Evolutionary conservation across 164 flowering plant genomes (phyloP), one percentile per base, ranked within the genome.

Genomic region (Kingdonia uniflora): DNA sequence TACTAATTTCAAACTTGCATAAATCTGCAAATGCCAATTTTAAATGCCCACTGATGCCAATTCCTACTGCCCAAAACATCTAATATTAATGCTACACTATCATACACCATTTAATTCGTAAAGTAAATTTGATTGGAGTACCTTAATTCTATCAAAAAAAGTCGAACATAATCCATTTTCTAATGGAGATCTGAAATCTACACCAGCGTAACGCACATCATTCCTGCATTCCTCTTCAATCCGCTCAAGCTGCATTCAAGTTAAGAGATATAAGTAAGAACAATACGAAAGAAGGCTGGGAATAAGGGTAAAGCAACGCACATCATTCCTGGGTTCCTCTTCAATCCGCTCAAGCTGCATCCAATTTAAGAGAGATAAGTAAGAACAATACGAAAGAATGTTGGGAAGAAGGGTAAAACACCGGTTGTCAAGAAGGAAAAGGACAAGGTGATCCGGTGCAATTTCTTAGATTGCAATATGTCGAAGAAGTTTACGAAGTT

Each of bases 261-360:
- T 29, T 3, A 29, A 29, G 35, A 3, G 35, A 29, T 3, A 29
- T 4, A 29, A 29, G 8, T 3, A 29, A 29, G n/a, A n/a, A n/a
- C n/a, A n/a, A 29, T 3, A n/a, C n/a, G n/a, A n/a, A n/a, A n/a
- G n/a, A n/a, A n/a, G n/a, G n/a, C n/a, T n/a, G n/a, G n/a, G n/a
- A n/a, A n/a, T n/a, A n/a, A n/a, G n/a, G 35, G 35, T 29, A 44
- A 42, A 0, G 68, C 80, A 86, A 19, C 90, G 84, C 61, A 89
- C 95, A 57, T n/a, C n/a, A n/a, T 69, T 77, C 12, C 97, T 90
- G 19, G 86, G 87, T 62, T 90, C 97, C 72, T 90, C 95, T 63
- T 86, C 95, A 59, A 90, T 86, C 46, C 95, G 90, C 51, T 82
- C 66, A 67, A 90, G 95, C 95, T 90, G 83, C 52, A 76, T 43